Evolutionary conservation across 2,329 filamentous ascomycete genomes (phyloP), one percentile per base, ranked within the genome.

Genomic region (Aspergillus spinulosporus): DNA sequence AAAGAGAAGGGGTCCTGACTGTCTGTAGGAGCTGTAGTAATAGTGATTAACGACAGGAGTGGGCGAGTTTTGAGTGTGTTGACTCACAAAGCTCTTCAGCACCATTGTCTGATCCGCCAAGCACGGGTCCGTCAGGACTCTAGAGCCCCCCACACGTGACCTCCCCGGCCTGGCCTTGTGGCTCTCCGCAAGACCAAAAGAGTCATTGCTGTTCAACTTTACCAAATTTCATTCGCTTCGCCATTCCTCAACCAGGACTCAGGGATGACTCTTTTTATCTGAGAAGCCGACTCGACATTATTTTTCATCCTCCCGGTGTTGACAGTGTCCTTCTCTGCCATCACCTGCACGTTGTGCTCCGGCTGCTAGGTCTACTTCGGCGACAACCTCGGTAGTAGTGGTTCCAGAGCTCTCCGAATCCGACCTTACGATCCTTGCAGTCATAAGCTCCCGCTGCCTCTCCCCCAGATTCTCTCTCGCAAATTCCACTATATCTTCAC

Each of bases 111-210:
- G 49, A 51, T 43, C 52, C 44, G 63, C 54, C 59, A 57, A 53
- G 58, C 61, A 64, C 62, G 59, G 62, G 42, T 6, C 44, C 28
- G 28, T 32, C 28, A 34, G 45, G 59, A 60, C 51, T 47, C 26
- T 28, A 4, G 26, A 28, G 48, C 56, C 57, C 61, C 57, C 59
- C 57, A 59, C 64, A 66, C 64, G 64, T 66, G 64, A 66, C 62
- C 53, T 55, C 63, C 64, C 62, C 59, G 54, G 57, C 50, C 59
- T 57, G 54, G 26, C 5, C 26, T 28, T 28, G n/a, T 58, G 59
- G 56, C 56, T 62, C 64, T 65, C 63, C 64, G 63, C 64, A 66
- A 53, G 48, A 57, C 46, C 52, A 49, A 47, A 63, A 58, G 55
- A 61, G 60, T 63, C 57, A 58, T 58, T 51, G 37, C 54, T 51